These are phyloP conservation scores for Neocatenulostroma microsporum DNA, from an alignment of 2,329 filamentous ascomycete genomes.

Conservation along the genomic window DNA sequence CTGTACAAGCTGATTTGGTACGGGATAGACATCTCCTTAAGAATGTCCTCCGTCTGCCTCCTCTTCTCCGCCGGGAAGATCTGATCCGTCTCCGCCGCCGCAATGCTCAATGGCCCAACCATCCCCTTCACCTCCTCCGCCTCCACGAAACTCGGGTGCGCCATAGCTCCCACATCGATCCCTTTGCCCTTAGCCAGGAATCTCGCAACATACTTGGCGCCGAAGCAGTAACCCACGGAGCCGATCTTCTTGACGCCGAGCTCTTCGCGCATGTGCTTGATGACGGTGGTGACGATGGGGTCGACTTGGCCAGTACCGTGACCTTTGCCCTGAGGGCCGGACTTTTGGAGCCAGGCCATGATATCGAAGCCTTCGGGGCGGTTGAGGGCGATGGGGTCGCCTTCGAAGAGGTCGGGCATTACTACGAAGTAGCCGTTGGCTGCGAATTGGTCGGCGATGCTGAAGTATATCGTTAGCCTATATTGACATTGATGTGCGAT, in stretches of 20 bases:
- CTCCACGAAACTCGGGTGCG: constrained; percentile 68
- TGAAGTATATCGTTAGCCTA: constrained; percentile 7
- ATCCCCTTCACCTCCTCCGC: constrained; percentile 53
- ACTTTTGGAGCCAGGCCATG: constrained; percentile 40
- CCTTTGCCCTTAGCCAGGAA: constrained; percentile 50
- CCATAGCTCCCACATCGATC: constrained; percentile 62
- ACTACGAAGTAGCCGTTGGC: constrained; percentile 63
- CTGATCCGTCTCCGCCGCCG: constrained; percentile 55
- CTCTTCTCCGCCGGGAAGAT: constrained; percentile 53
- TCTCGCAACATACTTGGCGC: constrained; percentile 52
- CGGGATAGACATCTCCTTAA: constrained; percentile 46
- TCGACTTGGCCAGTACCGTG: constrained; percentile 43
- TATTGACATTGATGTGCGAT: no score
- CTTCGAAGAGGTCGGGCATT: constrained; percentile 64
- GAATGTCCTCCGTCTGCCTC: constrained; percentile 51
- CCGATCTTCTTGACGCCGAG: constrained; percentile 43
- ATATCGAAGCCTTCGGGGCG: constrained; percentile 43
- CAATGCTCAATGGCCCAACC: constrained; percentile 51
- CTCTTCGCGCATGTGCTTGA: constrained; percentile 41
- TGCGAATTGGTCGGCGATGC: constrained; percentile 66
- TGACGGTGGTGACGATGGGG: constrained; percentile 43
- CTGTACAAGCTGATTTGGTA: constrained; percentile 75
- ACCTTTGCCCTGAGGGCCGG: constrained; percentile 24
- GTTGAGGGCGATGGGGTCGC: constrained; percentile 54
- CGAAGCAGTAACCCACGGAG: constrained; percentile 40